phyloP scores from a whole-genome alignment of 129 eudicot genomes.

The Erigeron canadensis region DNA sequence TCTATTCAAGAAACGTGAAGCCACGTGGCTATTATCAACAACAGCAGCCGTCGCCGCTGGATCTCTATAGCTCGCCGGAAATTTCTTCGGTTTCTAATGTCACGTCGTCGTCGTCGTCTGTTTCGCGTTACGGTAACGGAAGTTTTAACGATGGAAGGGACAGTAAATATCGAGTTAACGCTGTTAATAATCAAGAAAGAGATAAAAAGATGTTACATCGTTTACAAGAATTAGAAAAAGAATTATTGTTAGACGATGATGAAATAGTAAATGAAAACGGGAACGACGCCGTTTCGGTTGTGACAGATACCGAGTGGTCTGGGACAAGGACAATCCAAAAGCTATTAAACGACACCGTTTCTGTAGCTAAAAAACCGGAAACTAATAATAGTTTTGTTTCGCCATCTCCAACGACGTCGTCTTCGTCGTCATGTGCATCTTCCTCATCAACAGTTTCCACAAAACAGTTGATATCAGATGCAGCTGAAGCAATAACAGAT shows the following conservation, averaged over 20 bases:
- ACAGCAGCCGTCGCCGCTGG: neutral
- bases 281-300: conserved; percentile 53
- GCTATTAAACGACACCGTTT: conserved; percentile 37
- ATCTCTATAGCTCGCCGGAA: conserved; percentile 45
- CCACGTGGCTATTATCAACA: conserved; percentile 44
- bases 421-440: conserved; percentile 76
- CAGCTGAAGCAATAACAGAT: conserved; percentile 66
- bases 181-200: conserved; percentile 17
- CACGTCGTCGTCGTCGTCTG: conserved; percentile 18
- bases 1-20: conserved; percentile 54
- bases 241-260: conserved; percentile 62
- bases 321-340: conserved; percentile 72
- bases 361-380: conserved; percentile 30
- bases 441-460: conserved; percentile 40
- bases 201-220: conserved; percentile 53
- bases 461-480: conserved; percentile 57
- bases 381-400: conserved; percentile 27
- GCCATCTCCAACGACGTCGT: conserved; percentile 80
- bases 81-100: conserved; percentile 36
- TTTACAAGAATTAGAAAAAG: conserved; percentile 67
- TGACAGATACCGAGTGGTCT: conserved; percentile 68
- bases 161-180: conserved; percentile 20
- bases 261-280: conserved; percentile 21
- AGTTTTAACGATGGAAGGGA: conserved; percentile 10
- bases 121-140: conserved; percentile 33